Evolutionary conservation across 148 eudicot genomes (phyloP).

Genomic region (Vaccinium macrocarpon): DNA sequence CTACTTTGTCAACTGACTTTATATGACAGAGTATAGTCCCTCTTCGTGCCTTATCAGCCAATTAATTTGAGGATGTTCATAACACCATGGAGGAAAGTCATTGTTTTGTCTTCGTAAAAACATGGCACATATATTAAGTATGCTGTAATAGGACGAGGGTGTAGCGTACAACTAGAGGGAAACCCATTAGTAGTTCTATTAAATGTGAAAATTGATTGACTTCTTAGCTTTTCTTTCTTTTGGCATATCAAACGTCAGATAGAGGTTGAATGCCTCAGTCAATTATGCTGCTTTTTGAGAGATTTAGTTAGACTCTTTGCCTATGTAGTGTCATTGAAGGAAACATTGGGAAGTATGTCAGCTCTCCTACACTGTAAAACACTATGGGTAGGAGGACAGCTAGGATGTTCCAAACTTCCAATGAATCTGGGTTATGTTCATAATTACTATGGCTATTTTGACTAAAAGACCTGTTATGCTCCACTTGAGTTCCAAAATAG

Average conservation of each 20-base stretch:
- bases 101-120: not conserved
- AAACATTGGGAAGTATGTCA: not conserved
- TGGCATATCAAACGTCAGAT: not conserved
- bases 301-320: not conserved
- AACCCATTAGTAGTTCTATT: not conserved
- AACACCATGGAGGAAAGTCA: not conserved
- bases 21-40: not conserved
- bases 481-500: not conserved
- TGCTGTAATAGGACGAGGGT: not conserved
- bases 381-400: not conserved
- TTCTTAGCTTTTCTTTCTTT: not conserved
- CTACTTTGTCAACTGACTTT: not conserved
- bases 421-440: not conserved
- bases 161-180: not conserved
- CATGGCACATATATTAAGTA: not conserved
- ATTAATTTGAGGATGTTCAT: not conserved
- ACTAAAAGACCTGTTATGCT: not conserved
- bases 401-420: not conserved
- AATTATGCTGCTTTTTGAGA: not conserved
- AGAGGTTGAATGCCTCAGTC: not conserved
- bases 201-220: not conserved
- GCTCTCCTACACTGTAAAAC: not conserved
- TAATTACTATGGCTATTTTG: not conserved
- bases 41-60: not conserved
- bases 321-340: not conserved